Evolutionary conservation across 2,329 filamentous ascomycete genomes (phyloP), one percentile per base, ranked within the genome.

Genomic region (Sclerotinia spermophila): DNA sequence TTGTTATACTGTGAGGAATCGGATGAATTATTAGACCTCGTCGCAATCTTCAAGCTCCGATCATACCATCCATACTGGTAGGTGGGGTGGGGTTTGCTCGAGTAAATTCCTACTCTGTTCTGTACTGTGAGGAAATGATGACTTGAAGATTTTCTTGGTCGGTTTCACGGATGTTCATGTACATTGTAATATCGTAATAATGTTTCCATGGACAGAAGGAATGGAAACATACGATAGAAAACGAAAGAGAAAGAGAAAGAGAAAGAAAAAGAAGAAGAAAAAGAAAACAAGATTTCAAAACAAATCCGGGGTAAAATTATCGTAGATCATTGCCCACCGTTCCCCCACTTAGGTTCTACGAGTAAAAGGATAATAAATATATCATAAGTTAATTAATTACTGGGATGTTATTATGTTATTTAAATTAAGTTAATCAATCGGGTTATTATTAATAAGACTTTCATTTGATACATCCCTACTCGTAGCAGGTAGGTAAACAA

Each of bases 31-130:
- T 60, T 66, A 55, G 61, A 55, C 74, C 75, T 64, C 72, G 71
- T 74, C 71, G 71, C 68, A 71, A 67, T 7, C 72, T 71, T 17
- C 33, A 72, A 73, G 71, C 42, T 69, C 70, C 71, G 70, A 64
- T 30, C 42, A 44, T 15, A 33, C 70, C 71, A 68, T 27, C 5
- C 5, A 24, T 53, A 53, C n/a, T 6, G 13, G n/a, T 17, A 53
- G n/a, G 48, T 53, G n/a, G 62, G n/a, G 60, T 44, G 59, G 62
- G 33, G 33, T 7, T 48, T 30, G 7, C 48, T 30, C 13, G n/a
- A 53, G 48, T n/a, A 53, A 53, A n/a, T n/a, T n/a, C n/a, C n/a
- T n/a, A n/a, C n/a, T n/a, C n/a, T n/a, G n/a, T n/a, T n/a, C n/a
- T n/a, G n/a, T n/a, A 60, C 35, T 38, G 11, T n/a, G 33, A 15